These are phyloP conservation scores for Lolium rigidum DNA, from an alignment of 176 grass and related monocot genomes.

Conservation along the genomic window DNA sequence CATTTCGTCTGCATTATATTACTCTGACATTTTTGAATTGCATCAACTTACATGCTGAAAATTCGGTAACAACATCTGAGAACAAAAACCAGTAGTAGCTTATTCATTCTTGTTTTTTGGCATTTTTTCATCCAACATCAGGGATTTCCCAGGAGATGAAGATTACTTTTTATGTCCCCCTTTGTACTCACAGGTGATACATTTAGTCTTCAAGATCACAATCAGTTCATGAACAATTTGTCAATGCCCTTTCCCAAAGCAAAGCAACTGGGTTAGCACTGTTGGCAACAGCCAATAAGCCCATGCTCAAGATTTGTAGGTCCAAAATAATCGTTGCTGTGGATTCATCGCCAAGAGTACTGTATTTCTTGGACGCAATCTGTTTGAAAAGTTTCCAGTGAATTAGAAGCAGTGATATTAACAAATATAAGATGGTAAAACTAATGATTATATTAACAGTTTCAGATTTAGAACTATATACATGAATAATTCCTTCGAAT, in stretches of 20 bases:
- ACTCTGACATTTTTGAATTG: no score
- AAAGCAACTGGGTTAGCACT: conserved; percentile 89
- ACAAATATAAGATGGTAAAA: background rate
- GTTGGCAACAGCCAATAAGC: conserved; percentile 70
- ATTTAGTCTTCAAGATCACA: conserved; percentile 65
- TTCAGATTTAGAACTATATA: background rate
- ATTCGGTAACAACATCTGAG: no score
- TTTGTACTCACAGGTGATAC: conserved; percentile 67
- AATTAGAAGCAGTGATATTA: conserved; percentile 25
- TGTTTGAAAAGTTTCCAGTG: conserved; percentile 44
- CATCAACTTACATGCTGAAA: no score
- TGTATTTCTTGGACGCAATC: conserved; percentile 87
- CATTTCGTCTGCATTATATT: no score
- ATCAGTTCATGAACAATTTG: conserved; percentile 75
- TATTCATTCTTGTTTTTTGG: background rate
- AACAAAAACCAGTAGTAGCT: background rate
- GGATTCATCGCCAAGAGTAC: conserved; percentile 76
- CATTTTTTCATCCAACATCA: background rate
- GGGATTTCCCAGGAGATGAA: conserved; percentile 28
- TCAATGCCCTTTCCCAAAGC: conserved; percentile 88
- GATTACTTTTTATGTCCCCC: conserved; percentile 84
- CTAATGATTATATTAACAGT: background rate
- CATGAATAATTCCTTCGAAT: background rate
- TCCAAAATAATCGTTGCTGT: conserved; percentile 91
- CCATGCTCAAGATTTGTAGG: conserved; percentile 84